These are phyloP conservation scores for Galeopsis tetrahit DNA, from an alignment of 257 asterid genomes.

Conservation along the genomic window DNA sequence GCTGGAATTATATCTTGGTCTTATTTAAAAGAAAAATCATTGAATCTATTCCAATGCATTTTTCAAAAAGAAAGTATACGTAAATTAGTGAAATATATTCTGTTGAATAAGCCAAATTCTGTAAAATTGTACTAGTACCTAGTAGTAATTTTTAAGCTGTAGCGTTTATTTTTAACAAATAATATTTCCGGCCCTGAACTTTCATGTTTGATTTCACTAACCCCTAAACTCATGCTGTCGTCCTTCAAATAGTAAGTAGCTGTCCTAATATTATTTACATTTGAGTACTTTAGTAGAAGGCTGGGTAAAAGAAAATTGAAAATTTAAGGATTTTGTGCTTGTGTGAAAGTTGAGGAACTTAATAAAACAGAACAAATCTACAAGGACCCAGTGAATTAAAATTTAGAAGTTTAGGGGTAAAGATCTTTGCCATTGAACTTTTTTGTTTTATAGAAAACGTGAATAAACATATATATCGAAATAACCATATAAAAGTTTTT, in stretches of 20 bases:
- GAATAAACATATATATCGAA: neutral
- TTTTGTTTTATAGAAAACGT: no score
- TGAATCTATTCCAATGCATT: neutral
- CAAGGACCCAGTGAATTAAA: neutral
- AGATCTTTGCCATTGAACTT: no score
- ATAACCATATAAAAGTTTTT: neutral
- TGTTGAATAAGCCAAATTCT: neutral
- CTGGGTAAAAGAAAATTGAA: neutral
- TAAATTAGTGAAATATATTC: neutral
- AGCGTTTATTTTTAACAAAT: neutral
- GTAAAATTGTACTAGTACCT: neutral
- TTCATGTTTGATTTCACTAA: neutral
- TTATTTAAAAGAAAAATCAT: no score
- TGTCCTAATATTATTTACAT: neutral
- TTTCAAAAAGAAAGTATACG: no score
- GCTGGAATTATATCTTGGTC: no score
- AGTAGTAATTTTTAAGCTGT: neutral
- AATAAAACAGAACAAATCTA: neutral
- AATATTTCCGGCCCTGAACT: neutral
- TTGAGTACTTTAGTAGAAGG: neutral
- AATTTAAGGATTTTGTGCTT: no score
- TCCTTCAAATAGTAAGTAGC: neutral
- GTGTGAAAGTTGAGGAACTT: neutral
- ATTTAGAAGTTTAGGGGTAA: neutral
- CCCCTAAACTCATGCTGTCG: neutral